Conservation (phyloP, 2,329 filamentous ascomycete genomes). For the Cercospora sp. region DNA sequence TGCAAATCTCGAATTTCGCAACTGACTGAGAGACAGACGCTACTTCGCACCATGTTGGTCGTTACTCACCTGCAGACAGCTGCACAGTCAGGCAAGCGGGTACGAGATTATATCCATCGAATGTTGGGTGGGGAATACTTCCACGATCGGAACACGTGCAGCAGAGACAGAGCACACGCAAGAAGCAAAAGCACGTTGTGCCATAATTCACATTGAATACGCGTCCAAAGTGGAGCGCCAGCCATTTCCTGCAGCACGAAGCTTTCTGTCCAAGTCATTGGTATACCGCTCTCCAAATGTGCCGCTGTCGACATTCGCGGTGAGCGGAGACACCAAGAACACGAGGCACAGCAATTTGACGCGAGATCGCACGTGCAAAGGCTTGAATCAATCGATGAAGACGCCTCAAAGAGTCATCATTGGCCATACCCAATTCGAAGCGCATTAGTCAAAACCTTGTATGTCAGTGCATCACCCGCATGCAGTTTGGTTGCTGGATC, state of each 20-base stretch:
- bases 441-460: neutral
- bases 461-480: slow-evolving; percentile 2
- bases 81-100: neutral
- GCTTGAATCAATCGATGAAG: neutral
- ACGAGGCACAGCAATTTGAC: neutral
- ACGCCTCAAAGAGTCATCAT: neutral
- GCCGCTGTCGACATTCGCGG: neutral
- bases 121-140: neutral
- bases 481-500: neutral
- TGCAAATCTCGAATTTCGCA: neutral
- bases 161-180: neutral
- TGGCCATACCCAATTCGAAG: neutral
- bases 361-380: neutral
- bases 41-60: neutral
- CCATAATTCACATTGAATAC: neutral
- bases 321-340: neutral
- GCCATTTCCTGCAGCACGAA: neutral
- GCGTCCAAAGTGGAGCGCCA: neutral
- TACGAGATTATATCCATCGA: neutral
- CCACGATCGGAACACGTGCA: neutral
- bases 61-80: neutral
- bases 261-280: neutral
- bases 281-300: neutral
- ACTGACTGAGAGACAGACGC: neutral
- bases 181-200: neutral